A percentile compares a stretch with the other conserved stretches of the same genome.
Conservation (phyloP, 2,329 filamentous ascomycete species). For the Nigrospora oryzae region DNA sequence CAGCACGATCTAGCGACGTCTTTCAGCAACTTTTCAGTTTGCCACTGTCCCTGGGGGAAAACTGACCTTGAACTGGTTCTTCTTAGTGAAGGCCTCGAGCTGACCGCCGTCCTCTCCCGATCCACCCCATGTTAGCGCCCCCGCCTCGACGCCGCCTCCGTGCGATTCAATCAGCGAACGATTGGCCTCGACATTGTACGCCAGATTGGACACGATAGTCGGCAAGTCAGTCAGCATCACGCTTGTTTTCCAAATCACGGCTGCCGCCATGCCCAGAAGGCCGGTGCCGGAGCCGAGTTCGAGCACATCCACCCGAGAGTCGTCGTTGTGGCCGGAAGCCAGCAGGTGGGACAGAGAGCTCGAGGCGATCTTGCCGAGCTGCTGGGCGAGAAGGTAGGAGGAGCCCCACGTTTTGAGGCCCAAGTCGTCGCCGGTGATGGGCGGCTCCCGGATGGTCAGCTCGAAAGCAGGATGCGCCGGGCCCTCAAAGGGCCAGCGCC, state of each 20-base stretch:
- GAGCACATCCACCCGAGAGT: slow-evolving; percentile 36
- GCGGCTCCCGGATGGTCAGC: slow-evolving; percentile 74
- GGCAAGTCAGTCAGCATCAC: slow-evolving; percentile 78
- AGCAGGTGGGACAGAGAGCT: slow-evolving; percentile 38
- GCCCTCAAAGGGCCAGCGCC: slow-evolving; percentile 42
- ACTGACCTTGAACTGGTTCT: slow-evolving; percentile 42
- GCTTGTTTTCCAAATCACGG: slow-evolving; percentile 56
- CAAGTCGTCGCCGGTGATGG: slow-evolving; percentile 78
- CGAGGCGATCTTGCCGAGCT: slow-evolving; percentile 45
- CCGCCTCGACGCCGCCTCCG: slow-evolving; percentile 51
- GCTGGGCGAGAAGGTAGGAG: slow-evolving; percentile 73
- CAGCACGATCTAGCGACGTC: slow-evolving; percentile 54
- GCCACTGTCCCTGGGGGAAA: slow-evolving; percentile 2
- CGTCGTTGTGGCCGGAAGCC: slow-evolving; percentile 14
- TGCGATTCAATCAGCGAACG: slow-evolving; percentile 39
- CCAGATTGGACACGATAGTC: slow-evolving; percentile 73
- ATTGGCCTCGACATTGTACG: slow-evolving; percentile 65
- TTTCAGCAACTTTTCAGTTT: background rate
- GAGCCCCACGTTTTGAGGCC: slow-evolving; percentile 96
- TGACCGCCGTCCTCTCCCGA: slow-evolving; percentile 23
- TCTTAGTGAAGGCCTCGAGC: slow-evolving; percentile 31
- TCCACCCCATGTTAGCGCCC: slow-evolving; percentile 67
- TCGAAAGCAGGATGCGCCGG: slow-evolving; percentile 38
- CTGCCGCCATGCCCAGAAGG: slow-evolving; percentile 79
- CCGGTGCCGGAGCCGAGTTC: slow-evolving; percentile 90